Conservation (phyloP, 176 grass and related monocot species). For the Eragrostis nindensis region DNA sequence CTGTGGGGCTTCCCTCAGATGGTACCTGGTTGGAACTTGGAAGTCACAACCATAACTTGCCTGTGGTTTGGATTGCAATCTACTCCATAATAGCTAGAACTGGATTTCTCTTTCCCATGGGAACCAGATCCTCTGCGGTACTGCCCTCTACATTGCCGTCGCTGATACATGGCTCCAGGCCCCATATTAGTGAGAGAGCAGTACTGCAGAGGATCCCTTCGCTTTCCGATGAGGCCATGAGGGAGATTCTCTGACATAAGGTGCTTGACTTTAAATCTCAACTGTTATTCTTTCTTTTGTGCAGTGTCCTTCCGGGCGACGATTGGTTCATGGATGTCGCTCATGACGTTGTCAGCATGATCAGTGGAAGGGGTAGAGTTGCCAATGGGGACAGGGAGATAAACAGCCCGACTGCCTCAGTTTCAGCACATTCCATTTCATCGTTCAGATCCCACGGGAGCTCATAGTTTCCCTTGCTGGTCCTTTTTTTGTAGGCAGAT, state of each 20-base stretch:
- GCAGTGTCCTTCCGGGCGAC: slow-evolving; percentile 71
- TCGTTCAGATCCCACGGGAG: slow-evolving; percentile 76
- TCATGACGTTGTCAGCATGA: slow-evolving; percentile 69
- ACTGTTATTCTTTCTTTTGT: slow-evolving; percentile 32
- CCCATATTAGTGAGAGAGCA: too few species aligned
- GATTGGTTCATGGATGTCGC: slow-evolving; percentile 91
- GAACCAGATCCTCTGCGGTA: too few species aligned
- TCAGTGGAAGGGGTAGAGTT: slow-evolving; percentile 67
- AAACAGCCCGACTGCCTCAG: slow-evolving; percentile 83
- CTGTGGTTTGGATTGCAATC: slow-evolving; percentile 21
- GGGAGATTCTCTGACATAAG: neutral
- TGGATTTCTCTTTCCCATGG: neutral
- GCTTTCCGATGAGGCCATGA: neutral
- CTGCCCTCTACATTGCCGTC: too few species aligned
- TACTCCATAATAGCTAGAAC: neutral
- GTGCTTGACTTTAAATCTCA: slow-evolving; percentile 14
- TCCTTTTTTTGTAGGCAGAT: slow-evolving; percentile 52
- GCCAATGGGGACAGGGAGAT: slow-evolving; percentile 81
- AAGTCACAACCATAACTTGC: neutral
- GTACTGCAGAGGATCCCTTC: too few species aligned
- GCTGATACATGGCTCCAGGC: too few species aligned
- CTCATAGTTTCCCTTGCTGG: slow-evolving; percentile 48
- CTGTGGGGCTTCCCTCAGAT: neutral
- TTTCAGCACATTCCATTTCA: slow-evolving; percentile 87
- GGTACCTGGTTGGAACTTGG: neutral